Evolutionary conservation across 2,329 filamentous ascomycete species (phyloP).

Genomic region (Neoascochyta sp.): DNA sequence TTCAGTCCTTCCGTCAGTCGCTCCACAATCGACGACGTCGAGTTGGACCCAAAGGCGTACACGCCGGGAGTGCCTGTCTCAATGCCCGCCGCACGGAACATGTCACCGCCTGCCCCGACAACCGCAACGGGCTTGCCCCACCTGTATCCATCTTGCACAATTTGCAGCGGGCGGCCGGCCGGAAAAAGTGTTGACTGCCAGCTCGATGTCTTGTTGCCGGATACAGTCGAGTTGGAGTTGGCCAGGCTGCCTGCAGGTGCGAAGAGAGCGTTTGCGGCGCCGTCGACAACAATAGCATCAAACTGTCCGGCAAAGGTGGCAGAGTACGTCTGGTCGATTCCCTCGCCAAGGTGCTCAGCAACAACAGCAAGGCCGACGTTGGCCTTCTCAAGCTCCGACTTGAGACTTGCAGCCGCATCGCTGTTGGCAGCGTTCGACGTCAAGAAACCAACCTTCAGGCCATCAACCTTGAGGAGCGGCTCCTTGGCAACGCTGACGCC

Average conservation of each 20-base stretch:
- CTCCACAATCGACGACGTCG: slow-evolving; percentile 15
- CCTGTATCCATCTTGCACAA: slow-evolving; percentile 59
- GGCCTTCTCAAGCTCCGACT: slow-evolving; percentile 45
- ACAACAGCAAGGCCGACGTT: slow-evolving; percentile 60
- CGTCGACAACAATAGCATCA: slow-evolving; percentile 61
- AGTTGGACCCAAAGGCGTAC: slow-evolving; percentile 14
- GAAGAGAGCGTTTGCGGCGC: slow-evolving; percentile 57
- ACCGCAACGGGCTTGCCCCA: slow-evolving; percentile 69
- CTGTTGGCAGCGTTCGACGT: slow-evolving; percentile 46
- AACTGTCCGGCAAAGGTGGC: slow-evolving; percentile 60
- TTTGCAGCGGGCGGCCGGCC: slow-evolving; percentile 59
- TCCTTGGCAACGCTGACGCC: slow-evolving; percentile 58
- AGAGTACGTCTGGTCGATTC: slow-evolving; percentile 63
- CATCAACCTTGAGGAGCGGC: slow-evolving; percentile 58
- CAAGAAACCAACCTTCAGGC: slow-evolving; percentile 62
- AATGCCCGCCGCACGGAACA: slow-evolving; percentile 48
- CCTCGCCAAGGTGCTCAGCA: slow-evolving; percentile 53
- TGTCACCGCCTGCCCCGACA: slow-evolving; percentile 47
- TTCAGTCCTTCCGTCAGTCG: slow-evolving; percentile 52
- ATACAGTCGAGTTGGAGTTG: slow-evolving; percentile 21
- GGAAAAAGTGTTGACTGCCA: slow-evolving; percentile 57
- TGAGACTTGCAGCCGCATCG: slow-evolving; percentile 52
- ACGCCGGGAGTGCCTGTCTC: slow-evolving; percentile 39
- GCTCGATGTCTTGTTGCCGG: slow-evolving; percentile 21
- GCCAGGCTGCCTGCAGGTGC: slow-evolving; percentile 19